Evolutionary conservation across 371 early-diverging fungal genomes (phyloP), one percentile per base, ranked within the genome.

Genomic region (Coemansia sp.): DNA sequence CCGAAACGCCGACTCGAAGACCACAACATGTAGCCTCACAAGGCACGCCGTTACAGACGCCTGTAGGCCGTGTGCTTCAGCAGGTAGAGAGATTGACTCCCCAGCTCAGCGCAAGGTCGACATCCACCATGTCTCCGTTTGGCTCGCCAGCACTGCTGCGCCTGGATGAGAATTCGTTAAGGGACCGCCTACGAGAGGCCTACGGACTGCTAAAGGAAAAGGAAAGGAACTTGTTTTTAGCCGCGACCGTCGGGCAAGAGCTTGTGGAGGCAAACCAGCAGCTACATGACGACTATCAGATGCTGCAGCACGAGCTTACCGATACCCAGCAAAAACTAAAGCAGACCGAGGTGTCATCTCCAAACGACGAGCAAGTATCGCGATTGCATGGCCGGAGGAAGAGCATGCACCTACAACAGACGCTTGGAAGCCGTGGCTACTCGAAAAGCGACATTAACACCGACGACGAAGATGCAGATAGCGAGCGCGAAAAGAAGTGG

Each of bases 241-340:
- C 76, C 0, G 76, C 76, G 1, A 73, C 76, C 4, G 69, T 73
- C 2, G 76, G 76, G 4, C 76, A 76, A 53, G 76, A 76, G 62
- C 74, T 76, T 6, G 61, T 76, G 1, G 73, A 76, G 48, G 60
- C 76, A n/a, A 76, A 76, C 54, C 73, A 71, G 55, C 72, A 73
- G 49, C 65, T 76, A 24, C 73, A 76, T 44, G 54, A 64, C 40
- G 44, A 48, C 63, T 68, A 68, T 24, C 61, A 67, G 23, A 11
- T 26, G 23, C 48, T 73, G 39, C 67, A 61, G 41, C 41, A 12
- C 9, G 73, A 76, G 54, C 69, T 67, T 52, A 54, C 55, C 11
- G 61, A 58, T 5, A n/a, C 63, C 1, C 71, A 58, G 12, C 24
- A 32, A 15, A 67, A 48, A 48, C 53, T 67, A 3, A 62, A 19